These are phyloP conservation scores for Auricularia sp. DNA, from an alignment of 768 basidiomycete genomes.

Conservation along the genomic window DNA sequence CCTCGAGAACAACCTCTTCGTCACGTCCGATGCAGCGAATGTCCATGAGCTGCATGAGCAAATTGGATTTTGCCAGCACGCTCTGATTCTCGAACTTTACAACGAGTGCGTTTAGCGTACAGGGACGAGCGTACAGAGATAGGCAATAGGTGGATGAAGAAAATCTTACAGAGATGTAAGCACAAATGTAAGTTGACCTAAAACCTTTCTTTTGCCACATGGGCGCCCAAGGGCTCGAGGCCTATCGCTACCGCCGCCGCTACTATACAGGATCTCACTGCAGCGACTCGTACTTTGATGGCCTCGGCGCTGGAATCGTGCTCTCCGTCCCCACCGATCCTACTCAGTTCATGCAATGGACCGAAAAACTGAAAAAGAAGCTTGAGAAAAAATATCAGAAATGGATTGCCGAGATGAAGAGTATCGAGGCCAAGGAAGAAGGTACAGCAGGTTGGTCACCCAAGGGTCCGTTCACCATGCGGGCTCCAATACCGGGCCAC, in stretches of 20 bases:
- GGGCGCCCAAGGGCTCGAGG: not conserved
- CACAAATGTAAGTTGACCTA: no score
- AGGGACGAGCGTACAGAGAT: no score
- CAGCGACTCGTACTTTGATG: not conserved
- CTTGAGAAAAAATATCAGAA: not conserved
- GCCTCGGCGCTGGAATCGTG: not conserved
- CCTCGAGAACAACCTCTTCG: no score
- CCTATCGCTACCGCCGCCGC: not conserved
- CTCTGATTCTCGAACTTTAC: no score
- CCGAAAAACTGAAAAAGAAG: not conserved
- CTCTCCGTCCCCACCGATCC: not conserved
- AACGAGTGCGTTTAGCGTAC: no score
- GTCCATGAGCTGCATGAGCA: no score
- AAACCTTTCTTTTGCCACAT: not conserved
- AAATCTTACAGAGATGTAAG: no score
- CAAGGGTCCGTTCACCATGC: not conserved
- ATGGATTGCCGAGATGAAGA: no score
- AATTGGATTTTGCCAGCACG: no score
- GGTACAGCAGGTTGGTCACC: not conserved
- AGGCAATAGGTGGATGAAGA: no score
- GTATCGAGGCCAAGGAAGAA: not conserved
- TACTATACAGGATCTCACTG: not conserved
- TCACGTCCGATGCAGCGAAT: no score
- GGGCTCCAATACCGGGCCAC: not conserved
- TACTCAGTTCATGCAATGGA: not conserved